phyloP scores from a whole-genome alignment of 257 asterid genomes.

The Fraxinus pennsylvanica region DNA sequence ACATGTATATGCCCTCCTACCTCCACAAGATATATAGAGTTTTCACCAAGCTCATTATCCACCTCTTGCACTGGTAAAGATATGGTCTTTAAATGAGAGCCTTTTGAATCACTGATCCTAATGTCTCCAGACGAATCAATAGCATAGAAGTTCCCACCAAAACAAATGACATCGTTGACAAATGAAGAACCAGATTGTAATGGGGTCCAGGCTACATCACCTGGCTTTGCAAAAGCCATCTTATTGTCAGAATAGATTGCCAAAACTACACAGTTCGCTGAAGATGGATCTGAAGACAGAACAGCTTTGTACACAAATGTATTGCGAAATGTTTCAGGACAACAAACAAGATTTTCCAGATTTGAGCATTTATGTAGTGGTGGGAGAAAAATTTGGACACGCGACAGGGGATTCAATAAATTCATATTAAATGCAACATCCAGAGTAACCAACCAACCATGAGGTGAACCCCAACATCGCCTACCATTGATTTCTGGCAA shows the following conservation, averaged over 20 bases:
- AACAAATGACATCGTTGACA: conserved; percentile 29
- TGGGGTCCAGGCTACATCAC: conserved; percentile 30
- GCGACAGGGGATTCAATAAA: conserved; percentile 28
- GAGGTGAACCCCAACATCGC: conserved; percentile 39
- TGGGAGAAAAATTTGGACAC: conserved; percentile 26
- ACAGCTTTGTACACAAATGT: conserved; percentile 28
- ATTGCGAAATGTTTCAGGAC: conserved; percentile 25
- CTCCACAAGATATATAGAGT: conserved; percentile 31
- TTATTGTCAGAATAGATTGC: conserved; percentile 26
- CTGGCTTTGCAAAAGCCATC: conserved; percentile 30
- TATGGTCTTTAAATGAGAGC: conserved; percentile 23
- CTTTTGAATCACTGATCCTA: conserved; percentile 21
- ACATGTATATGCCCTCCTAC: conserved; percentile 26
- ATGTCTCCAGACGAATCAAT: conserved; percentile 20
- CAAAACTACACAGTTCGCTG: conserved; percentile 27
- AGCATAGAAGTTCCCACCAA: conserved; percentile 25
- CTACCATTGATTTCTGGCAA: conserved; percentile 26
- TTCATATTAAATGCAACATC: conserved; percentile 25
- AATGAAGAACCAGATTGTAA: conserved; percentile 18
- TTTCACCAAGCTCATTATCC: conserved; percentile 14
- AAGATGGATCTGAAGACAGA: conserved; percentile 28
- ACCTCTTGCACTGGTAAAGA: conserved; percentile 13
- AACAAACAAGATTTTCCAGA: conserved; percentile 24
- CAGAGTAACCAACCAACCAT: conserved; percentile 34
- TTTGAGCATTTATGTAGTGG: conserved; percentile 28